Conservation (phyloP, 306 rosid species). For the Cyclanthera cordifolia region DNA sequence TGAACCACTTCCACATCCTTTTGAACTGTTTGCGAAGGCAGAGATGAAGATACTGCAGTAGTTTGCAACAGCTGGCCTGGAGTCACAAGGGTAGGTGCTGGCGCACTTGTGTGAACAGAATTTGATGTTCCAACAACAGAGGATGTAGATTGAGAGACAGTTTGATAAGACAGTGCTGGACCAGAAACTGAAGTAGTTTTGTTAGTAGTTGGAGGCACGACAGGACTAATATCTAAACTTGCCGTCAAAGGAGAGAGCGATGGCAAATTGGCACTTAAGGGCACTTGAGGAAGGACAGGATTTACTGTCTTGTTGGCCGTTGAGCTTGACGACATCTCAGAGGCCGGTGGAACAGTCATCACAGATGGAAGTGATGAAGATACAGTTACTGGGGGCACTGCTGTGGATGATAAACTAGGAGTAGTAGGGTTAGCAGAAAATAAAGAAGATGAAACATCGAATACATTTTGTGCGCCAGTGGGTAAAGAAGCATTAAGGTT, state of each 20-base stretch:
- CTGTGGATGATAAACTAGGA: conserved; percentile 30
- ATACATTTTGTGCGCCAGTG: conserved; percentile 47
- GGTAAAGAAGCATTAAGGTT: conserved; percentile 46
- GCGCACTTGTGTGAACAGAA: conserved; percentile 31
- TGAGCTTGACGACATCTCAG: conserved; percentile 42
- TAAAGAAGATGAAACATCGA: conserved; percentile 44
- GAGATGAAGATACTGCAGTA: conserved; percentile 37
- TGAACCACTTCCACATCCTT: conserved; percentile 80
- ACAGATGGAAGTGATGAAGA: conserved; percentile 29
- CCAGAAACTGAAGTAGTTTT: conserved; percentile 37
- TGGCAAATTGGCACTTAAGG: conserved; percentile 30
- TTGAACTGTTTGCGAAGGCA: conserved; percentile 38
- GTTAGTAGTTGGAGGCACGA: conserved; percentile 35
- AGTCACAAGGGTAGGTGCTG: conserved; percentile 57
- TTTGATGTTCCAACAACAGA: conserved; percentile 41
- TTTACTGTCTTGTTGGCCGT: conserved; percentile 36
- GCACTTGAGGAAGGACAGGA: conserved; percentile 29
- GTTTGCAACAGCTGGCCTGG: conserved; percentile 79
- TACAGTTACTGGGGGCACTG: conserved; percentile 25
- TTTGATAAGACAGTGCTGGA: conserved; percentile 38
- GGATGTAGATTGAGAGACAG: conserved; percentile 41
- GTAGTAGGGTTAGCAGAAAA: conserved; percentile 34
- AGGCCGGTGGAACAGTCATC: conserved; percentile 33
- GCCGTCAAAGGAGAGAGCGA: conserved; percentile 40
- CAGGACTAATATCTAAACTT: conserved; percentile 33